A percentile compares a stretch with the other conserved stretches of the same genome.
Conservation (phyloP, 1,284 basidiomycete species). For the Cryptococcus maquisensis region DNA sequence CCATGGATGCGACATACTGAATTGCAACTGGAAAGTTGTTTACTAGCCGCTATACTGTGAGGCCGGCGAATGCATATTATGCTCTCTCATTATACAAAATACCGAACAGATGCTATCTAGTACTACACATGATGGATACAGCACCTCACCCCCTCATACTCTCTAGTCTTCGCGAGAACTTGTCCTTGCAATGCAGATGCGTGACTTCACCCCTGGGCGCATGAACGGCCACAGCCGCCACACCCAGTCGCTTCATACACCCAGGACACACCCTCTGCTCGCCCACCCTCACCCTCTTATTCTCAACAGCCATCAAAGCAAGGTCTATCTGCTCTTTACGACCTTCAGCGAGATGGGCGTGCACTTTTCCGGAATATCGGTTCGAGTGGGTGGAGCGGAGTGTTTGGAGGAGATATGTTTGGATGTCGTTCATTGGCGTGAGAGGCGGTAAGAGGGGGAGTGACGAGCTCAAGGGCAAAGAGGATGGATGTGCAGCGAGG, state of each 20-base stretch:
- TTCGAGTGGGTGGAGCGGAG: conserved; percentile 55
- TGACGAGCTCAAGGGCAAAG: conserved; percentile 72
- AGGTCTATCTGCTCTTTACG: conserved; percentile 68
- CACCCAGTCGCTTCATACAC: conserved; percentile 91
- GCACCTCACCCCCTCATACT: conserved; percentile 11
- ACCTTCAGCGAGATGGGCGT: conserved; percentile 64
- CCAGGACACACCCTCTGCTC: conserved; percentile 93
- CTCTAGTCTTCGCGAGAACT: conserved; percentile 55
- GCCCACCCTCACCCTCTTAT: conserved; percentile 78
- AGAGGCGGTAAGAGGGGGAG: conserved; percentile 83
- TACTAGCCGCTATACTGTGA: no score
- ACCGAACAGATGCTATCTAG: background rate
- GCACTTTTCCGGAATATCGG: conserved; percentile 63
- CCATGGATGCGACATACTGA: no score
- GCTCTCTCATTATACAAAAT: conserved; percentile 53
- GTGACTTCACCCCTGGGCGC: conserved; percentile 89
- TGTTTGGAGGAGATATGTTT: conserved; percentile 72
- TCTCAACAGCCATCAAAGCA: conserved; percentile 68
- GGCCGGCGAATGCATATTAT: no score
- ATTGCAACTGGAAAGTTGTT: no score
- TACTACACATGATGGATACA: background rate
- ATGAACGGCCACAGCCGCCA: conserved; percentile 92
- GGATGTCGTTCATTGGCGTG: conserved; percentile 72
- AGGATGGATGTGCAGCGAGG: conserved; percentile 74
- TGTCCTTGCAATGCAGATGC: conserved; percentile 86